Evolutionary conservation across 768 basidiomycete genomes (phyloP), one percentile per base, ranked within the genome.

Genomic region (Russula foetens): DNA sequence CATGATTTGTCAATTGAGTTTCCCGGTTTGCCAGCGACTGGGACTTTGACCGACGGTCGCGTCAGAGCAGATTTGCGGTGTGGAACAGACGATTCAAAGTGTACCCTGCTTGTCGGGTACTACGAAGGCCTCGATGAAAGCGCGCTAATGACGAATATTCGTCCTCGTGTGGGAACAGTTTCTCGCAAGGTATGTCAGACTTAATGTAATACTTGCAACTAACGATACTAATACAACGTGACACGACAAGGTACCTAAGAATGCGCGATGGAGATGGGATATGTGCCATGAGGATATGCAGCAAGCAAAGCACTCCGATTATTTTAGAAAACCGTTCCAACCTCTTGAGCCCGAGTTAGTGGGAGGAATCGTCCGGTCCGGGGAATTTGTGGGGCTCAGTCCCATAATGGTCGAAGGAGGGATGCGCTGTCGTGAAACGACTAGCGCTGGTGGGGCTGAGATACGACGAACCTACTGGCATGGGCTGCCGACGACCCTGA

Each of bases 401-500:
- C 24, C 35, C 43, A 46, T 38, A 35, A 35, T 41, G 50, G 35
- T 54, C 45, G 44, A 38, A 53, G 23, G 54, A 14, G 24, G 39
- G 64, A 46, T 11, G 24, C 7, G 19, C 39, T 7, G 50, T 45
- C 39, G 46, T 24, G 54, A 55, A 53, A 28, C 54, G 62, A 45
- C 63, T 47, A 24, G 57, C 45, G 24, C 53, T 57, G 17, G 52
- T 66, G 24, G 59, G 59, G 52, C 46, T 65, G 33, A 64, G 56
- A 45, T 66, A 64, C 15, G 65, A 52, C 21, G 59, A 53, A 9
- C 75, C 77, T 39, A 79, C 69, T 17, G 75, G 66, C 74, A 81
- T 75, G 41, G 81, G 77, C 60, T 82, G 77, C 50, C 77, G 76
- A 59, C 90, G 86, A 52, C 91, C 86, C 71, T 92, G 86, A 46